phyloP scores from a whole-genome alignment of 2,329 filamentous ascomycete species.

The Curvularia eragrostidis region DNA sequence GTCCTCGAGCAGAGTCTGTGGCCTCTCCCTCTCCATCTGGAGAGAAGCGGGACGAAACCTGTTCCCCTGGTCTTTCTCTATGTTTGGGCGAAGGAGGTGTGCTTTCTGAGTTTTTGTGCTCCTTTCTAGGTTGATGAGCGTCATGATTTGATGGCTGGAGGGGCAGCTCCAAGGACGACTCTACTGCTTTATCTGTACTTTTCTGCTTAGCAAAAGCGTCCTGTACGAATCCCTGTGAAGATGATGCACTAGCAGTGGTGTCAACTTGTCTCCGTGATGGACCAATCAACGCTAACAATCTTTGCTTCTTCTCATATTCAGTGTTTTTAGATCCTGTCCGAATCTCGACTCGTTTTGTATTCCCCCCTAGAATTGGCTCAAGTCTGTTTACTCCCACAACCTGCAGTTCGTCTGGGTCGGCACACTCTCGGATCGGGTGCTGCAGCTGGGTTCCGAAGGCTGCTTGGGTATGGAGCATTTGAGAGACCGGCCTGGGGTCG shows the following conservation, averaged over 20 bases:
- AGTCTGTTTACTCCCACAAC: conserved; percentile 22
- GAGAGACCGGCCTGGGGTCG: conserved; percentile 20
- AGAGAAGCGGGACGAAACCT: background rate
- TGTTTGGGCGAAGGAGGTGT: background rate
- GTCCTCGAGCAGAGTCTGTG: background rate
- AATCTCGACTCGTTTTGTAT: conserved; percentile 24
- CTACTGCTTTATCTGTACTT: background rate
- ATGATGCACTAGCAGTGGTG: background rate
- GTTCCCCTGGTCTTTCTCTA: background rate
- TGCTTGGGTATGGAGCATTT: conserved; percentile 29
- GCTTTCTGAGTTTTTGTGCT: background rate
- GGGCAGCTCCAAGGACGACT: background rate
- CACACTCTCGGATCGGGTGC: conserved; percentile 11
- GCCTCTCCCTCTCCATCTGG: background rate
- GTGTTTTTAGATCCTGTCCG: background rate
- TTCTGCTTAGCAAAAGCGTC: conserved; percentile 3
- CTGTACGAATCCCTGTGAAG: background rate
- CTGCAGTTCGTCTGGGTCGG: conserved; percentile 10
- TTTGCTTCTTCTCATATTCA: background rate
- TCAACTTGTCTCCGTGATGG: background rate
- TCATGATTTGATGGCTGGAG: background rate
- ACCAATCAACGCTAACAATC: background rate
- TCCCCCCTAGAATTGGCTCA: conserved; percentile 33
- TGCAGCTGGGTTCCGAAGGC: conserved; percentile 33
- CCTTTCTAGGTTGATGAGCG: background rate